Conservation (phyloP, 1,284 basidiomycete species). For the Somion occarium region DNA sequence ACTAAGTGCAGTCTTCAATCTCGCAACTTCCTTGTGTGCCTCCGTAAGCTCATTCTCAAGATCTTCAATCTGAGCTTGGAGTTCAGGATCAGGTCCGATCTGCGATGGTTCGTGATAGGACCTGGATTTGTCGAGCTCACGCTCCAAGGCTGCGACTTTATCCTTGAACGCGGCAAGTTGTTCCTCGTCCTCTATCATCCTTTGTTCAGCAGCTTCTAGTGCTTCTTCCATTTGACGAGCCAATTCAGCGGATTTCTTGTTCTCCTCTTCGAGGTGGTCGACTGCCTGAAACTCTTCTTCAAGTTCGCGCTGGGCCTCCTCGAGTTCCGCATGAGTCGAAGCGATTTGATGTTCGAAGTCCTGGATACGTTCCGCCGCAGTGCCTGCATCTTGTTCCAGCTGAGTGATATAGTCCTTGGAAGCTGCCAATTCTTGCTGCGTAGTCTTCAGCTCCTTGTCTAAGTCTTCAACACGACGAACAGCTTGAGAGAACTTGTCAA, state of each 20-base stretch:
- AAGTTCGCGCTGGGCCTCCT: slow-evolving; percentile 38
- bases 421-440: slow-evolving; percentile 32
- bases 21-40: slow-evolving; percentile 77
- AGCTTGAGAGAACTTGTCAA: slow-evolving; percentile 20
- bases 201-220: slow-evolving; percentile 61
- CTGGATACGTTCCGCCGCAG: slow-evolving; percentile 43
- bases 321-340: slow-evolving; percentile 40
- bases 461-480: slow-evolving; percentile 18
- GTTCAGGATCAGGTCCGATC: slow-evolving; percentile 46
- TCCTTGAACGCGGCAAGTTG: slow-evolving; percentile 45
- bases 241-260: slow-evolving; percentile 46
- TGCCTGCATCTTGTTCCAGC: slow-evolving; percentile 47
- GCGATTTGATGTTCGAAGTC: slow-evolving; percentile 48
- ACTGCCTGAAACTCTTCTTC: slow-evolving; percentile 44
- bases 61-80: slow-evolving; percentile 49
- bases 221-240: slow-evolving; percentile 68
- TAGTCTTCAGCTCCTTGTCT: slow-evolving; percentile 26
- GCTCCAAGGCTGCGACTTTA: slow-evolving; percentile 52
- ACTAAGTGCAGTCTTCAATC: slow-evolving; percentile 60
- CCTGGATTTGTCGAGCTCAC: slow-evolving; percentile 45
- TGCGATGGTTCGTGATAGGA: slow-evolving; percentile 33
- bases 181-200: slow-evolving; percentile 58
- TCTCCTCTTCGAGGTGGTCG: slow-evolving; percentile 48
- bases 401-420: slow-evolving; percentile 48
- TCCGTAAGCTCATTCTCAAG: slow-evolving; percentile 78